A percentile compares a stretch with the other conserved stretches of the same genome.
Conservation (phyloP, 495 filamentous ascomycete genomes). For the Aspergillus homomorphus region DNA sequence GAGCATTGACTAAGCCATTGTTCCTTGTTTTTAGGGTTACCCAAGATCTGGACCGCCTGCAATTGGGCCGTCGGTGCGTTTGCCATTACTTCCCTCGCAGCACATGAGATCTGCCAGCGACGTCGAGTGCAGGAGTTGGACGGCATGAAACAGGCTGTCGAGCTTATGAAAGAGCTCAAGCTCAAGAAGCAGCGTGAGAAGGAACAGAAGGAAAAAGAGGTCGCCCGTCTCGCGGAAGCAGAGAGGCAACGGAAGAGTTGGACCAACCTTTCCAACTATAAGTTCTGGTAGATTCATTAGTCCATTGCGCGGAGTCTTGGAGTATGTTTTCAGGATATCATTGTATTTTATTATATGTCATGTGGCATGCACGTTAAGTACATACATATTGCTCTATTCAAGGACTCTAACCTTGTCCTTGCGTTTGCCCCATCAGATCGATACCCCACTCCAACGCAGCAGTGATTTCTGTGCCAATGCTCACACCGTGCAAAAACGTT, state of each 20-base stretch:
- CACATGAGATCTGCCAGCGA: slow-evolving; percentile 79
- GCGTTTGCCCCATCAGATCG: slow-evolving; percentile 8
- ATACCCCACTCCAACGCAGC: slow-evolving; percentile 15
- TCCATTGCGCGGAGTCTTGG: slow-evolving; percentile 35
- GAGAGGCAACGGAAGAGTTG: slow-evolving; percentile 53
- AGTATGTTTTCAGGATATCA: slow-evolving; percentile 29
- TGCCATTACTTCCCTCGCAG: slow-evolving; percentile 55
- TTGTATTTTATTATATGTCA: slow-evolving; percentile 36
- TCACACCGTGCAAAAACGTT: neutral
- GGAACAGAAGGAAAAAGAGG: slow-evolving; percentile 53
- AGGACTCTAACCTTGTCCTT: slow-evolving; percentile 9
- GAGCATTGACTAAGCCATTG: slow-evolving; percentile 6
- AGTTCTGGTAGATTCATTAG: slow-evolving; percentile 42
- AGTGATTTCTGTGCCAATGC: slow-evolving; percentile 2
- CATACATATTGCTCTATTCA: slow-evolving; percentile 23
- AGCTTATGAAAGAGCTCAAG: slow-evolving; percentile 74
- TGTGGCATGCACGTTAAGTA: slow-evolving; percentile 21
- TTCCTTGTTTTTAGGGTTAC: slow-evolving; percentile 32
- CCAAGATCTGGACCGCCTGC: slow-evolving; percentile 53
- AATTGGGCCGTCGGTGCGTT: slow-evolving; percentile 87
- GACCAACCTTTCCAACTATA: slow-evolving; percentile 48
- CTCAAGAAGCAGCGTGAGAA: slow-evolving; percentile 64
- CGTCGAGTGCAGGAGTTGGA: slow-evolving; percentile 66
- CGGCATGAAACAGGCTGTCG: slow-evolving; percentile 74
- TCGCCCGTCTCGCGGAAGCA: slow-evolving; percentile 41